These are phyloP conservation scores for Daedalea quercina DNA, from an alignment of 768 basidiomycete species.

Conservation along the genomic window DNA sequence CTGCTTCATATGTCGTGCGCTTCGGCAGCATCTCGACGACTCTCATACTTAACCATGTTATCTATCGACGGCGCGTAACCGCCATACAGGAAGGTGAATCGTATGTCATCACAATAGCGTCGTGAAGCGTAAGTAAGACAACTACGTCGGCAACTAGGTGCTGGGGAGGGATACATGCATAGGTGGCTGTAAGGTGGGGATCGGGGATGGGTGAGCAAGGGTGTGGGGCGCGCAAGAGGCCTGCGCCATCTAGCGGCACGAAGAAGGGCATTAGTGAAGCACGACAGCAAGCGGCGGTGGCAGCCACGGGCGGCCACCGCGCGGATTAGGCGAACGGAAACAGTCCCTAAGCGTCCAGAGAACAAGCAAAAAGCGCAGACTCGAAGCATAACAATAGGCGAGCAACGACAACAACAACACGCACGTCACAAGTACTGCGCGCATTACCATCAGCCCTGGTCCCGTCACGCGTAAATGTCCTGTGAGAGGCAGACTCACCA, in stretches of 20 bases:
- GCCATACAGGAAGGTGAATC: no score
- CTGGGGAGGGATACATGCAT: not conserved
- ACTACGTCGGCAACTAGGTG: not conserved
- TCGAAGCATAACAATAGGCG: not conserved
- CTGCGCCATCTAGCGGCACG: not conserved
- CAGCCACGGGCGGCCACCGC: constrained; percentile 5
- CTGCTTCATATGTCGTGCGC: no score
- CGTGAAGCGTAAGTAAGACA: not conserved
- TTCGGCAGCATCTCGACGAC: no score
- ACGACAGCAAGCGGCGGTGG: not conserved
- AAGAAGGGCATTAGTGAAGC: not conserved
- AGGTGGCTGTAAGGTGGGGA: not conserved
- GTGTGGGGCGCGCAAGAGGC: not conserved
- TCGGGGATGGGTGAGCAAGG: no score
- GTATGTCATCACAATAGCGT: not conserved
- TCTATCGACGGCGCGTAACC: no score
- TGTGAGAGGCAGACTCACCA: constrained; percentile 3
- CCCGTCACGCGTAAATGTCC: no score
- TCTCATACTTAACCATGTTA: no score
- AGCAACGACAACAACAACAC: not conserved
- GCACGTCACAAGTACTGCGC: constrained; percentile 1
- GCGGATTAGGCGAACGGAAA: not conserved
- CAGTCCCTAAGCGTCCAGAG: not conserved
- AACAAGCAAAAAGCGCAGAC: not conserved
- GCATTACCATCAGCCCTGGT: not conserved